Base-by-base conservation (phyloP, 345 rosid species). In the Balakata baccata region DNA sequence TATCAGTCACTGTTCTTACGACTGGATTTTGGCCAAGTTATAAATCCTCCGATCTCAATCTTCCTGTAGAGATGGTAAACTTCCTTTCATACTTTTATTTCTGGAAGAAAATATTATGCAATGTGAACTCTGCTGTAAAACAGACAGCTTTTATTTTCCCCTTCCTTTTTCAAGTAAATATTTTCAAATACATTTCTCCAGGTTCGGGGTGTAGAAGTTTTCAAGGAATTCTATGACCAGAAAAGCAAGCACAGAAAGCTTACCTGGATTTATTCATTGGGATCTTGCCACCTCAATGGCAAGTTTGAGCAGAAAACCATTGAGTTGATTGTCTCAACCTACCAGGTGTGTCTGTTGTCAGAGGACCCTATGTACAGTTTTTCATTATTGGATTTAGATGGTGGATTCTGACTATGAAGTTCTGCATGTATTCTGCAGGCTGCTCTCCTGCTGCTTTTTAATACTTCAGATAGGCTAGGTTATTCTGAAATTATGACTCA, bases 11-110 rank as follows among this genome's bases (percentile, higher is more conserved):
- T 71, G 96, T 93, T 78, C 90, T 93, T 45, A 93, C 98, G 47
- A 91, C 94, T 61, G 97, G 96, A 45, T 91, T 87, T 72, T 93
- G 98, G 98, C 98, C 97, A 50, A 91, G 90, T 75, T 93, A 87
- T 81, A 91, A 93, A 66, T 87, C 97, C 47, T 86, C 87, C 69
- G 91, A 91, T 85, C 82, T 90, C 57, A 93, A 87, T 66, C 92
- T 90, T 45, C 96, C 98, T 3, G 80, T 78, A 43, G 97, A 93
- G 82, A 91, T 91, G 97, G 98, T 91, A 83, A 49, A 14, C 60
- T 22, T 77, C 37, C 34, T 29, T 29, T 2, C 34, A 29, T 29
- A 29, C 34, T 29, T 29, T 29, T 29, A 1, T 29, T 29, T 29
- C 2, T 29, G 1, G 2, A 29, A 29, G 2, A 29, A 29, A 29